Percentiles rank a stretch among this genome's conserved stretches.
Evolutionary conservation across 129 eudicot genomes (phyloP).

Genomic region (Flaveria linearis): DNA sequence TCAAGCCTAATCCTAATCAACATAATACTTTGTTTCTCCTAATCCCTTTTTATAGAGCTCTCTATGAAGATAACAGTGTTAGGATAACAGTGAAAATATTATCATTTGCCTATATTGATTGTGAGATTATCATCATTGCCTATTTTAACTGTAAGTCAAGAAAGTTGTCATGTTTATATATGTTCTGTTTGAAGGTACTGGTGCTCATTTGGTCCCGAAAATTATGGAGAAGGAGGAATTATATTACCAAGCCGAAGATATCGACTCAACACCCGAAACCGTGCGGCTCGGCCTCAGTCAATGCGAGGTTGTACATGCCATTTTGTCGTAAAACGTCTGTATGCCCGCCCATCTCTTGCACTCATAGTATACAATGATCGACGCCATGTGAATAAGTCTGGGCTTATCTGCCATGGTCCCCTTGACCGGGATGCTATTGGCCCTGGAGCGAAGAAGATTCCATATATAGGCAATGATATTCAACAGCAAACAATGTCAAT

Average conservation of each 20-base stretch:
- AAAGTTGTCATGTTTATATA: not conserved
- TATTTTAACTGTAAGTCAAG: not conserved
- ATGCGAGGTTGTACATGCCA: conserved; percentile 97
- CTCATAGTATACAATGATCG: conserved; percentile 74
- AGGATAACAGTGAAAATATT: not conserved
- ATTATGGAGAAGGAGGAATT: conserved; percentile 93
- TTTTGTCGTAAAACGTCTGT: conserved; percentile 86
- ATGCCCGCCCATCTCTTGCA: conserved; percentile 74
- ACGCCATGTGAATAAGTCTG: conserved; percentile 88
- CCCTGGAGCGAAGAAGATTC: conserved; percentile 87
- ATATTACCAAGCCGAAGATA: conserved; percentile 88
- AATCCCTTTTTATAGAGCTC: not conserved
- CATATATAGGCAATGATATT: conserved; percentile 77
- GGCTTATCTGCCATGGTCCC: conserved; percentile 91
- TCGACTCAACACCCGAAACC: conserved; percentile 92
- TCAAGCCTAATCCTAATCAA: not conserved
- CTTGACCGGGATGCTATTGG: conserved; percentile 97
- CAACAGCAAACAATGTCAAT: conserved; percentile 99
- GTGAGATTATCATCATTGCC: too few species aligned
- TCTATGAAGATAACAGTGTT: not conserved
- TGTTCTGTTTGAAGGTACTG: conserved; percentile 70
- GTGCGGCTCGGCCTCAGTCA: conserved; percentile 98
- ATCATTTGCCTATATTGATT: not conserved
- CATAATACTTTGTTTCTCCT: not conserved
- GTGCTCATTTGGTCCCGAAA: conserved; percentile 99